A percentile compares a stretch with the other conserved stretches of the same genome.
Evolutionary conservation across 2,329 filamentous ascomycete genomes (phyloP).

Genomic region (Epichloe scottii): DNA sequence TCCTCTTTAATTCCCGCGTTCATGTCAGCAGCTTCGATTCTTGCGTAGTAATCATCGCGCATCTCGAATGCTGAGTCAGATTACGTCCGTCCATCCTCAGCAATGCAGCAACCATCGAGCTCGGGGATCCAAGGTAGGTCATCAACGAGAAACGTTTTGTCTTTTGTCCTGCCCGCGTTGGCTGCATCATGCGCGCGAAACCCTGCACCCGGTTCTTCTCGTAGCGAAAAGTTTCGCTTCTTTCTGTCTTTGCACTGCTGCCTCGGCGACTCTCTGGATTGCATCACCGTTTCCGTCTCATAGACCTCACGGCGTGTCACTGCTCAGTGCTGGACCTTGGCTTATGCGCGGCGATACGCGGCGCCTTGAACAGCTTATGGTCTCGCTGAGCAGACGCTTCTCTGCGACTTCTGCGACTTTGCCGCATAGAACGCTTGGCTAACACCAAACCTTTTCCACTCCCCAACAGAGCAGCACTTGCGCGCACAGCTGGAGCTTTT

Average conservation of each 20-base stretch:
- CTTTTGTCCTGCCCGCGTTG: background rate
- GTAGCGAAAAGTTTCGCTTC: background rate
- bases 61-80: slow-evolving; percentile 14
- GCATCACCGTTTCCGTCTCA: background rate
- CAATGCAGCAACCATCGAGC: slow-evolving; percentile 12
- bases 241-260: background rate
- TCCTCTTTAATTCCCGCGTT: slow-evolving; percentile 10
- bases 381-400: background rate
- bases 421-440: slow-evolving; percentile 7
- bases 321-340: background rate
- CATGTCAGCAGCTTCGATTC: slow-evolving; percentile 12
- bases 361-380: background rate
- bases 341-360: background rate
- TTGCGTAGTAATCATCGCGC: slow-evolving; percentile 12
- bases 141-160: slow-evolving; percentile 3
- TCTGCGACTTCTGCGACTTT: background rate
- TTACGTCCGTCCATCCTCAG: slow-evolving; percentile 6
- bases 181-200: background rate
- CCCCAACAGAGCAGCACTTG: slow-evolving; percentile 26
- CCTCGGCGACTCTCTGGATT: background rate
- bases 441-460: slow-evolving; percentile 8
- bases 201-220: background rate
- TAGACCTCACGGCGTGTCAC: background rate
- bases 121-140: slow-evolving; percentile 12
- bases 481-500: slow-evolving; percentile 32